phyloP scores from a whole-genome alignment of 306 rosid species.

The Macrotyloma uniflorum region DNA sequence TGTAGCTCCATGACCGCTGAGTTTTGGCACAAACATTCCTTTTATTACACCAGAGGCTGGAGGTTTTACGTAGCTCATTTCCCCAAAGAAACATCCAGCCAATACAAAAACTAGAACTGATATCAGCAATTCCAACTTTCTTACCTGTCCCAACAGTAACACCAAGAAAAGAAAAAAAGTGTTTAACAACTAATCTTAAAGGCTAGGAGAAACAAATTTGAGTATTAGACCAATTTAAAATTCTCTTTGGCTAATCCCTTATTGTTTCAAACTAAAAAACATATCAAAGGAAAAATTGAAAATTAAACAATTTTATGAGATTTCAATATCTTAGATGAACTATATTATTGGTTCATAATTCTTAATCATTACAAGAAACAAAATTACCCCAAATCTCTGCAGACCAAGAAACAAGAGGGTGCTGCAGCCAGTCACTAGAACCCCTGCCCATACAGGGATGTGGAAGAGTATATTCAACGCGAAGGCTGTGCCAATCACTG shows the following conservation, averaged over 20 bases:
- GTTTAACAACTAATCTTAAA: too few species aligned
- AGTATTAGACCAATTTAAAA: not conserved
- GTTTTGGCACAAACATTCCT: constrained; percentile 76
- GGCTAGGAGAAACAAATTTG: not conserved
- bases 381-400: constrained; percentile 82
- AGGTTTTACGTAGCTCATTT: constrained; percentile 82
- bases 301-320: not conserved
- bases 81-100: constrained; percentile 93
- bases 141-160: constrained; percentile 40
- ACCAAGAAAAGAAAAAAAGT: not conserved
- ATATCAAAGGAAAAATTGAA: not conserved
- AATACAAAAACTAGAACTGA: constrained; percentile 59
- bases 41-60: constrained; percentile 46
- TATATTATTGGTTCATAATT: constrained; percentile 10
- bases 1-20: constrained; percentile 64
- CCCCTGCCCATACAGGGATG: constrained; percentile 85
- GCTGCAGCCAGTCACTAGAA: constrained; percentile 72
- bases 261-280: not conserved
- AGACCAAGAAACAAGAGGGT: constrained; percentile 81
- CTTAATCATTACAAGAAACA: not conserved
- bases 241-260: not conserved
- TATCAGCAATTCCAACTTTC: constrained; percentile 81
- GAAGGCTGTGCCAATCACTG: constrained; percentile 94
- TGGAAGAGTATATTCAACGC: constrained; percentile 77
- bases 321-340: not conserved